Base-by-base conservation (phyloP, 257 asterid genomes). In the Leonotis leonurus region DNA sequence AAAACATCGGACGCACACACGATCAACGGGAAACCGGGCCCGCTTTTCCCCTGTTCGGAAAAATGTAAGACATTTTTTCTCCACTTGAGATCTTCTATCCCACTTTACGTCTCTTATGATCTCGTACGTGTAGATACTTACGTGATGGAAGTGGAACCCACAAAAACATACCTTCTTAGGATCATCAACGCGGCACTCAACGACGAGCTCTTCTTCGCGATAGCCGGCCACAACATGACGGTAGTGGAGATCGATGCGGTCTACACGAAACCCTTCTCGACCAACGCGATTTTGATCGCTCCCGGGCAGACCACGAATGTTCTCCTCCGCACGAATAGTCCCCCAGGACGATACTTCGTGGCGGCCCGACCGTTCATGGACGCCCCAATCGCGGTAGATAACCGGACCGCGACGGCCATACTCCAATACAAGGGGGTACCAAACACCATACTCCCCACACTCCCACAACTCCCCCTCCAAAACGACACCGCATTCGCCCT, bases 281-380 rank as follows among this genome's bases (percentile, higher is more conserved):
- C 88, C 3, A 45, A 73, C 0, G 71, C 84, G 2, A 62, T 84
- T 67, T 20, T 81, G 16, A 77, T 84, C 2, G 86, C 86, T 0
- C 88, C 92, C 1, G 88, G 92, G 0, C 92, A 84, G 69, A 84
- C 88, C 3, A 81, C 86, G 6, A 81, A 84, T 21, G 84, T 81
- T 14, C 72, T 84, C 0, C 69, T 84, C 1, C 68, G 78, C 1
- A 70, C 92, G 4, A 73, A 84, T 59, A 70, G 44, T 13, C 4
- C 56, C 1, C 78, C 92, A 0, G 74, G 77, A 13, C 29, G 84
- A 14, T 84, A 81, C 35, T 81, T 77, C 78, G 75, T 79, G 80
- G 85, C 85, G 3, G 73, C 86, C 1, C 45, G 77, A 16, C 82
- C 91, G 1, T 84, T 81, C 76, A 75, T 77, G 84, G 92, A 79